Conservation (phyloP, 1,284 basidiomycete species). For the Pisolithus thermaeus region DNA sequence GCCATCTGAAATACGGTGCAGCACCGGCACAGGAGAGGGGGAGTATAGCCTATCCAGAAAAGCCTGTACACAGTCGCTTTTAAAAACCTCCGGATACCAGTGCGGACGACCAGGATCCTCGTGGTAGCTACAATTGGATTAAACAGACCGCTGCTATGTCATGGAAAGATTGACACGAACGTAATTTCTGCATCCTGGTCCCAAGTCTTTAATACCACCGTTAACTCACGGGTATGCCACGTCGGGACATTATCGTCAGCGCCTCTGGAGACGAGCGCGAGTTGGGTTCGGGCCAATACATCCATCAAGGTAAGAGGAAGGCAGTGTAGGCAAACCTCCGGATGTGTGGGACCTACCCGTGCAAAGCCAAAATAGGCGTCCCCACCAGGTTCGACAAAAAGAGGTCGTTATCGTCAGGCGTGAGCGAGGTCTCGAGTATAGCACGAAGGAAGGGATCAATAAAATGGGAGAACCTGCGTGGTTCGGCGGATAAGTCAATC, state of each 20-base stretch:
- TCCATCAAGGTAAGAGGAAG: too few relatives aligned
- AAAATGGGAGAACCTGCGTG: constrained; percentile 52
- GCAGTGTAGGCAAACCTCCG: not conserved
- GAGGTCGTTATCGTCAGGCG: constrained; percentile 83
- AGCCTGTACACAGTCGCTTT: constrained; percentile 45
- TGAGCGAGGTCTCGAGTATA: constrained; percentile 67
- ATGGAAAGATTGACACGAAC: constrained; percentile 33
- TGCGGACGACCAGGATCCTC: constrained; percentile 62
- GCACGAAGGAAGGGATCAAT: constrained; percentile 69
- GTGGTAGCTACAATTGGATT: constrained; percentile 38
- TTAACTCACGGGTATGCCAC: constrained; percentile 69
- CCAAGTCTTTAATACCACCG: constrained; percentile 54
- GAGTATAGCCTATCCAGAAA: constrained; percentile 44
- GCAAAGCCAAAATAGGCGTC: constrained; percentile 68
- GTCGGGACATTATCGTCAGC: constrained; percentile 75
- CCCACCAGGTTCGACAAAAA: constrained; percentile 72
- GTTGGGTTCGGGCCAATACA: not conserved
- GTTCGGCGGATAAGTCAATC: not conserved
- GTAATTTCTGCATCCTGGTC: constrained; percentile 43
- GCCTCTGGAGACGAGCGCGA: constrained; percentile 38
- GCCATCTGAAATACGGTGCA: not conserved
- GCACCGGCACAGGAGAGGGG: not conserved
- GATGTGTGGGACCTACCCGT: constrained; percentile 48
- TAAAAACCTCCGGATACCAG: constrained; percentile 63
- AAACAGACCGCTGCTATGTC: not conserved